Base-by-base conservation (phyloP, 176 grass and related monocot species). In the Saccharum officinarum region DNA sequence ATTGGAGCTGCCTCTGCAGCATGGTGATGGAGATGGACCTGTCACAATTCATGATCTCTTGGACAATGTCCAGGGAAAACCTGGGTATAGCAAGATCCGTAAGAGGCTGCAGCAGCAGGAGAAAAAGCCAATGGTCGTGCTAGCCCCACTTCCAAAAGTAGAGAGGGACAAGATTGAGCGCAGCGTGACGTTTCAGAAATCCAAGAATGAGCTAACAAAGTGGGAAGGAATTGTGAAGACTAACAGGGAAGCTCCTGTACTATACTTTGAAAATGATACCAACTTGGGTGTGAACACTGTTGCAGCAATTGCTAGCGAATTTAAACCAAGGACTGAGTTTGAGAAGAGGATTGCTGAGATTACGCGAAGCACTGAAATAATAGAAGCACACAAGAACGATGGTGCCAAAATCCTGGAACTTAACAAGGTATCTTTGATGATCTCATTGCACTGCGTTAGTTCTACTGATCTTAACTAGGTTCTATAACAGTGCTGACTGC, bases 381-480 rank as follows among this genome's bases (percentile, higher is more conserved):
- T 86, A 30, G 90, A 94, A 52, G 97, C 97, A 71, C 82, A 98
- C 87, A 89, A 89, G 54, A 94, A 98, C 3, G 93, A 98, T 6
- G 97, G 97, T 73, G 91, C 90, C 15, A 98, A 82, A 96, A 89
- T 98, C 42, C 65, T 98, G 39, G 93, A 98, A 87, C 90, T 98
- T 71, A 98, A 98, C 82, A 90, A 94, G 91, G 96, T 98, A 89
- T 37, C 40, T 71, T 40, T 70, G 10, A 25, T 80, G 38, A 45
- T 44, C 18, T 86, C 42, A 45, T 82, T 55, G 69, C 10, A 40
- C 28, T 82, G 14, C 17, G 71, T 40, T 47, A 25, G 7, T 85
- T 79, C 23, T 55, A 25, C 33, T 82, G 20, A 71, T 34, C 10
- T 80, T 76, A 36, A 47, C 30, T 50, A 79, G 40, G 33, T 26